Evolutionary conservation across 2,329 filamentous ascomycete species (phyloP).

Genomic region (Ustilaginoidea virens): DNA sequence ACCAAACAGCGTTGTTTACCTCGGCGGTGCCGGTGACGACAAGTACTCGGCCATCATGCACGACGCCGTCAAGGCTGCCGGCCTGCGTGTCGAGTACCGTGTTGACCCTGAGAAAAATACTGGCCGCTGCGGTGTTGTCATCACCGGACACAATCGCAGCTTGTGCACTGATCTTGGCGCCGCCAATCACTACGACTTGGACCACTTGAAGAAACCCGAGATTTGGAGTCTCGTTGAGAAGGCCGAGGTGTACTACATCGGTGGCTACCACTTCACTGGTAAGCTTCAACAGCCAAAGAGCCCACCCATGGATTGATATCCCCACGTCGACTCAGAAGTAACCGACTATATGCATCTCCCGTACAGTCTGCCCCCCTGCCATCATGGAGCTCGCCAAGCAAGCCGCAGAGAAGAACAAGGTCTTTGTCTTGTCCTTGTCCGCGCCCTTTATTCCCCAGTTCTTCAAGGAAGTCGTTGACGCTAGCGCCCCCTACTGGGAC

Average conservation of each 20-base stretch:
- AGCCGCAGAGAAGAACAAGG: conserved; percentile 79
- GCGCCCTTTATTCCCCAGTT: conserved; percentile 94
- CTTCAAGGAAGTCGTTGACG: conserved; percentile 92
- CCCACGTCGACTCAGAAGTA: too few relatives aligned
- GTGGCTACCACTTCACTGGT: conserved; percentile 88
- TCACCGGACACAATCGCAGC: conserved; percentile 90
- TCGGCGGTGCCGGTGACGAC: conserved; percentile 89
- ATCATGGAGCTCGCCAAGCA: conserved; percentile 84
- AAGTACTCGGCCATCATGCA: conserved; percentile 84
- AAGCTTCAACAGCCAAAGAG: too few relatives aligned
- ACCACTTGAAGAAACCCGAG: conserved; percentile 79
- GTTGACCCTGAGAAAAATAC: conserved; percentile 74
- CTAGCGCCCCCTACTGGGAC: conserved; percentile 80
- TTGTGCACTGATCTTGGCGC: conserved; percentile 92
- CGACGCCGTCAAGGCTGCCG: conserved; percentile 73
- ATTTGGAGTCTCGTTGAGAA: conserved; percentile 87
- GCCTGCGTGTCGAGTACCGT: conserved; percentile 87
- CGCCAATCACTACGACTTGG: conserved; percentile 91
- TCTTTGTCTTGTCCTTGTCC: conserved; percentile 79
- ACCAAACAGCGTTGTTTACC: conserved; percentile 77
- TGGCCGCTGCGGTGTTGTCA: conserved; percentile 88
- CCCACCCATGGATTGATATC: too few relatives aligned
- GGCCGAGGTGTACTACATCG: conserved; percentile 81
- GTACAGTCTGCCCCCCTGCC: conserved; percentile 81
- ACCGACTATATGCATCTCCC: too few relatives aligned